Conservation (phyloP, 176 grass and related monocot genomes). For the Carex kokanica region DNA sequence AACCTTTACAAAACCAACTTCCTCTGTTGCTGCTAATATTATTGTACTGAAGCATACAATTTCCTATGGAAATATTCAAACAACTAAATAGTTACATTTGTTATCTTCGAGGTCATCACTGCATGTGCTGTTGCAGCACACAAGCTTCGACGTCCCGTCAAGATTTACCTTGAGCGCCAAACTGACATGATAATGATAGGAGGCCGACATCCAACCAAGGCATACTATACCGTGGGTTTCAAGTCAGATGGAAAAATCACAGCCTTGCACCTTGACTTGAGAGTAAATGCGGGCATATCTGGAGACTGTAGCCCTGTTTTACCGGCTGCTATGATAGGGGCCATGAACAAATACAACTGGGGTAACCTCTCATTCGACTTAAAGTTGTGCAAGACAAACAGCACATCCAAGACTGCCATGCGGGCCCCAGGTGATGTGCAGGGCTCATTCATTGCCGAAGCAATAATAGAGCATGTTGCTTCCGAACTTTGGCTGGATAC, state of each 20-base stretch:
- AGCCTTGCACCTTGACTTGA: conserved; percentile 52
- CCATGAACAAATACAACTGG: conserved; percentile 87
- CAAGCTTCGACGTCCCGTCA: conserved; percentile 56
- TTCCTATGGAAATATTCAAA: neutral
- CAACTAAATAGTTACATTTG: neutral
- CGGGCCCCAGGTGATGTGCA: conserved; percentile 64
- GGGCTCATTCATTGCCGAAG: conserved; percentile 85
- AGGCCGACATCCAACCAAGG: conserved; percentile 79
- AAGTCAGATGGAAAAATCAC: conserved; percentile 72
- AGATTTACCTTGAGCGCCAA: conserved; percentile 73
- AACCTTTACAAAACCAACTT: neutral
- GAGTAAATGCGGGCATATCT: conserved; percentile 56
- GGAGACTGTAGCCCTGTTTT: conserved; percentile 38
- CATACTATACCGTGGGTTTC: conserved; percentile 66
- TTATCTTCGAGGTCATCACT: conserved; percentile 35
- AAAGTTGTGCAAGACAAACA: conserved; percentile 81
- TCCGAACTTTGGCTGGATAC: conserved; percentile 45
- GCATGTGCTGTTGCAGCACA: conserved; percentile 63
- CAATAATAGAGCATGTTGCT: conserved; percentile 74
- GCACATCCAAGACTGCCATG: conserved; percentile 56
- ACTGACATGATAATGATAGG: conserved; percentile 75
- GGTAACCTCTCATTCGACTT: conserved; percentile 52
- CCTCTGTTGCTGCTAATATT: neutral
- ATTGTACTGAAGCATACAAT: neutral
- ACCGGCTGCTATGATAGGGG: neutral